Percentiles rank a stretch among this genome's conserved stretches.
These are phyloP conservation scores for Fusarium pseudograminearum DNA, from an alignment of 2,329 filamentous ascomycete species.

Conservation along the genomic window DNA sequence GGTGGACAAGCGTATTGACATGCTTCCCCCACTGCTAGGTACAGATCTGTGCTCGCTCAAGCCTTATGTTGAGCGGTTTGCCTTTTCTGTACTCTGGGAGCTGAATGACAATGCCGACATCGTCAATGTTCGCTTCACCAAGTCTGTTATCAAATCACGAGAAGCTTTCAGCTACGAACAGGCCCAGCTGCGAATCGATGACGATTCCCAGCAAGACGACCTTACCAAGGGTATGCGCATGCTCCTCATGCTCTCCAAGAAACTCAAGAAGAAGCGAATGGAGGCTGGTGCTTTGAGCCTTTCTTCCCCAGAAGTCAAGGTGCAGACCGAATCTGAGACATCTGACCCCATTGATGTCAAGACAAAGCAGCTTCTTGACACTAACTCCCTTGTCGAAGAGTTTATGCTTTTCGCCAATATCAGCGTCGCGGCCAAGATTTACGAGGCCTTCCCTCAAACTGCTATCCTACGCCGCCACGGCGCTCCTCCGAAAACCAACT, in stretches of 20 bases:
- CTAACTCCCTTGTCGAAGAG: slow-evolving; percentile 97
- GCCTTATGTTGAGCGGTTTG: slow-evolving; percentile 94
- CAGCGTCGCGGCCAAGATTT: slow-evolving; percentile 90
- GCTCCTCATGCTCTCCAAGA: slow-evolving; percentile 89
- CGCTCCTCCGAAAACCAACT: slow-evolving; percentile 93
- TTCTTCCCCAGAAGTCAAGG: slow-evolving; percentile 96
- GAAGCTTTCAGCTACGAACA: slow-evolving; percentile 99
- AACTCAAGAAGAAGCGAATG: slow-evolving; percentile 94
- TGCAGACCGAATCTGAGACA: slow-evolving; percentile 94
- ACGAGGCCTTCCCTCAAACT: slow-evolving; percentile 92
- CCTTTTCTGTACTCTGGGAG: slow-evolving; percentile 91
- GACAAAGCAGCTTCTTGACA: slow-evolving; percentile 92
- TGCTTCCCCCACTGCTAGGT: slow-evolving; percentile 95
- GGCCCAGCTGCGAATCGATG: slow-evolving; percentile 93
- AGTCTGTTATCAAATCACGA: slow-evolving; percentile 95
- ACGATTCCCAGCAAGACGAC: slow-evolving; percentile 86
- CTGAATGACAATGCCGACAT: slow-evolving; percentile 87
- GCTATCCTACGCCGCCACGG: slow-evolving; percentile 93
- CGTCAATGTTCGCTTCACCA: slow-evolving; percentile 88
- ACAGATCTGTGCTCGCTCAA: slow-evolving; percentile 97
- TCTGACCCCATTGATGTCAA: slow-evolving; percentile 97
- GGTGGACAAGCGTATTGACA: slow-evolving; percentile 99
- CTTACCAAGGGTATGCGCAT: slow-evolving; percentile 90
- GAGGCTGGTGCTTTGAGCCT: slow-evolving; percentile 94
- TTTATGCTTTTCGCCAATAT: slow-evolving; percentile 99